These are phyloP conservation scores for Chrysopogon serrulatus DNA, from an alignment of 176 grass and related monocot genomes.

Conservation along the genomic window DNA sequence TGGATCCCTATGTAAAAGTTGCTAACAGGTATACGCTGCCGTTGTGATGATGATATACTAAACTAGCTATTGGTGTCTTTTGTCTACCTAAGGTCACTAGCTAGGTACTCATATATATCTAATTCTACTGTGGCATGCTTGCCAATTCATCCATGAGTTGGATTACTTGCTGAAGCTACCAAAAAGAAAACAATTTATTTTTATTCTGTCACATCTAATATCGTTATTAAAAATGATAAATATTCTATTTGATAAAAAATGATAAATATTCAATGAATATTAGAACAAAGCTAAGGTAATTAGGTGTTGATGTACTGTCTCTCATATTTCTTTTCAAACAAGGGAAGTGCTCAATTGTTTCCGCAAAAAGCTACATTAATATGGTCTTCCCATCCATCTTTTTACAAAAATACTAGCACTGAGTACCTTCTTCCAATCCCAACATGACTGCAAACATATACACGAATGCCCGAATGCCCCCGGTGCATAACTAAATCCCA, in stretches of 20 bases:
- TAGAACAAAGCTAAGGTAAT: background rate
- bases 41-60: background rate
- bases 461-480: background rate
- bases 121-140: slow-evolving; percentile 41
- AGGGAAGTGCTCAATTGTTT: background rate
- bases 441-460: background rate
- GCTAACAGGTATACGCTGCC: background rate
- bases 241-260: background rate
- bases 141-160: slow-evolving; percentile 27
- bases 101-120: slow-evolving; percentile 1
- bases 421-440: background rate
- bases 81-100: slow-evolving; percentile 11
- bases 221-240: background rate
- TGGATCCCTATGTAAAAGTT: background rate
- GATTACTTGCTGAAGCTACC: slow-evolving; percentile 31
- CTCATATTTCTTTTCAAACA: background rate
- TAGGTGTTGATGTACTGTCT: background rate
- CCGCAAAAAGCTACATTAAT: background rate
- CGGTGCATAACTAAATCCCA: background rate
- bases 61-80: background rate
- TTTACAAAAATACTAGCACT: background rate
- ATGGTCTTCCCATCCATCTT: background rate
- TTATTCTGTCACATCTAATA: slow-evolving; percentile 9
- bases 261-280: background rate
- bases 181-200: background rate